phyloP scores from a whole-genome alignment of 2,329 filamentous ascomycete genomes.

The Lecanicillium sp. region DNA sequence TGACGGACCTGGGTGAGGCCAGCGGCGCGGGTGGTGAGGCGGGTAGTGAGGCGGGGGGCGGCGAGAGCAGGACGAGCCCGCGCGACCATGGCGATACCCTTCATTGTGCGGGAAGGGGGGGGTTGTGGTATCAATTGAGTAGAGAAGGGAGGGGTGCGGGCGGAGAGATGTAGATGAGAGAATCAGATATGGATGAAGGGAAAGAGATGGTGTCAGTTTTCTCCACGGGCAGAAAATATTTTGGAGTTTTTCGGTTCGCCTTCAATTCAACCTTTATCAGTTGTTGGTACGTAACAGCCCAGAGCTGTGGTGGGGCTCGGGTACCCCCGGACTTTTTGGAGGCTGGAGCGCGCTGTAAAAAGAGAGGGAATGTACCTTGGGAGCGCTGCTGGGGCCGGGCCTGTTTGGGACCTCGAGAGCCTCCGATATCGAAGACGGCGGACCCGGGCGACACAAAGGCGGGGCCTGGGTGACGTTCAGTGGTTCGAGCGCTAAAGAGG shows the following conservation, averaged over 20 bases:
- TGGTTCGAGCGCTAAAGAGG: neutral
- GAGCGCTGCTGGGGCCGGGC: too few relatives aligned
- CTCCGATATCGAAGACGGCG: conserved; percentile 11
- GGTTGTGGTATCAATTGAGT: conserved; percentile 18
- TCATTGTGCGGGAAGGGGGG: conserved; percentile 20
- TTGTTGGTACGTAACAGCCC: conserved; percentile 15
- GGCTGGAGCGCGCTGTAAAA: neutral
- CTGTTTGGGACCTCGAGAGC: too few relatives aligned
- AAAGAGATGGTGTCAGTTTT: conserved; percentile 4
- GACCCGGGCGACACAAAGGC: conserved; percentile 5
- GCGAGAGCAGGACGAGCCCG: conserved; percentile 25
- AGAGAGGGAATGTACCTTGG: neutral
- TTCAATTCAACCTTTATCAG: conserved; percentile 14
- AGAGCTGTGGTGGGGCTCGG: conserved; percentile 21
- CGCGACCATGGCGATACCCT: conserved; percentile 25
- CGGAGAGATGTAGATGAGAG: conserved; percentile 12
- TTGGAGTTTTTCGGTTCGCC: conserved; percentile 12
- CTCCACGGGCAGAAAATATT: conserved; percentile 11
- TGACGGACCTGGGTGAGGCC: conserved; percentile 20
- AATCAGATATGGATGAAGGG: conserved; percentile 14
- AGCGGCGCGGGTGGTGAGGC: conserved; percentile 16
- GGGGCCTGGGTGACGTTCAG: neutral
- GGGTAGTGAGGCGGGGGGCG: conserved; percentile 18
- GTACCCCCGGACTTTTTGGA: conserved; percentile 18
- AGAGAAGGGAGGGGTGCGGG: conserved; percentile 12